These are phyloP conservation scores for Populus davidiana DNA, from an alignment of 345 rosid genomes.

Conservation along the genomic window DNA sequence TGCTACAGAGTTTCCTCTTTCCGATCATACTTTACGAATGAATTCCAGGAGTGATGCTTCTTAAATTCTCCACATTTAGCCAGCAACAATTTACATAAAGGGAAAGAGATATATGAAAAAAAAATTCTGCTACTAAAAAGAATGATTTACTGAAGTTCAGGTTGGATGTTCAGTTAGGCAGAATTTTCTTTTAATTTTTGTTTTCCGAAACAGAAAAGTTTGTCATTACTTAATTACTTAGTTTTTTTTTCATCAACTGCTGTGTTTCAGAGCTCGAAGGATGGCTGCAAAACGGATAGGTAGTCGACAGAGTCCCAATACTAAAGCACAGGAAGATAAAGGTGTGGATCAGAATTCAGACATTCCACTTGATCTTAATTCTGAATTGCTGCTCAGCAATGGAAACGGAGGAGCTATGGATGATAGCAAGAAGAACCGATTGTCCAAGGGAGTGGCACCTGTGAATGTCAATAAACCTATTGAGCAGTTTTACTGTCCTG, in stretches of 20 bases:
- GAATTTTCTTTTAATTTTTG: background rate
- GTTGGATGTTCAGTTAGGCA: background rate
- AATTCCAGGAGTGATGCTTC: background rate
- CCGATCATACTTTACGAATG: no score
- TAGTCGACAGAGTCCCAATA: background rate
- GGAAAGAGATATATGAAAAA: no score
- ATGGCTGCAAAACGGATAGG: no score
- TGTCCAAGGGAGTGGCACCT: conserved; percentile 39
- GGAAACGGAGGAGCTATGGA: conserved; percentile 42
- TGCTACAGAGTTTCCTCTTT: no score
- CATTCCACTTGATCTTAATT: conserved; percentile 17
- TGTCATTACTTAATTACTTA: background rate
- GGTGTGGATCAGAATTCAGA: conserved; percentile 35
- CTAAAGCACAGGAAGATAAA: conserved; percentile 31
- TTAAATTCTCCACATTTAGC: background rate
- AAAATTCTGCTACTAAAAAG: no score
- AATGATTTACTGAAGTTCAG: no score
- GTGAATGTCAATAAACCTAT: conserved; percentile 61
- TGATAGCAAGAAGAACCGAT: conserved; percentile 52
- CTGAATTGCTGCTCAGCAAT: conserved; percentile 46
- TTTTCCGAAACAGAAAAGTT: background rate
- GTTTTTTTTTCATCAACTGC: background rate
- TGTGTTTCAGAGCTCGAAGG: background rate
- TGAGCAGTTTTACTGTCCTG: conserved; percentile 90
- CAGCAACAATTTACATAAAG: background rate